Evolutionary conservation across 305 asterid genomes (phyloP).

Genomic region (Rubia occidens): DNA sequence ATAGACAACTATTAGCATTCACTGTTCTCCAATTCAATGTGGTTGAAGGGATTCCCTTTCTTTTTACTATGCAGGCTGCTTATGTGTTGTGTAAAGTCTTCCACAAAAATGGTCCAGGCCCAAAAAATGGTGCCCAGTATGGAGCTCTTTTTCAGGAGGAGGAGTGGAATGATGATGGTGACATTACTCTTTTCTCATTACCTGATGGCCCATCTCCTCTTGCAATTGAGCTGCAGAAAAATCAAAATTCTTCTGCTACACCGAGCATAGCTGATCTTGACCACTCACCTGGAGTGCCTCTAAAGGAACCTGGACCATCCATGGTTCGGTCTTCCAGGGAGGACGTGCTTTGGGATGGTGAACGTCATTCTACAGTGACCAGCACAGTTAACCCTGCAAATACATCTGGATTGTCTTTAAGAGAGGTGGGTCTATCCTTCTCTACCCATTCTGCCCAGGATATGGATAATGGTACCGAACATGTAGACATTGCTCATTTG

Average conservation of each 20-base stretch:
- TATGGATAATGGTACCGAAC: slow-evolving; percentile 15
- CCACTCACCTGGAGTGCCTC: slow-evolving; percentile 15
- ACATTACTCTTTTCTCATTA: slow-evolving; percentile 20
- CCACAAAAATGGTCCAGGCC: slow-evolving; percentile 72
- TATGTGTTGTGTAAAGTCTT: slow-evolving; percentile 73
- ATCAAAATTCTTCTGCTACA: slow-evolving; percentile 9
- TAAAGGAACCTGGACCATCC: slow-evolving; percentile 11
- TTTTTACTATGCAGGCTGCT: slow-evolving; percentile 36
- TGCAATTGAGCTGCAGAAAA: slow-evolving; percentile 18
- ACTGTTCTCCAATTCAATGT: background rate
- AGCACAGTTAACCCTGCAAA: background rate
- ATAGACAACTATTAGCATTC: background rate
- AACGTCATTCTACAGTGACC: background rate
- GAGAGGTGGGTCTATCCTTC: slow-evolving; percentile 13
- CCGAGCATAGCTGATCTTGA: slow-evolving; percentile 9
- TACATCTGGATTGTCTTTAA: background rate
- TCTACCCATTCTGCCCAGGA: slow-evolving; percentile 21
- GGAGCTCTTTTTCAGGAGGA: slow-evolving; percentile 85
- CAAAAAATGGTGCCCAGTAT: slow-evolving; percentile 83
- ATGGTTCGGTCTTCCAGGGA: background rate
- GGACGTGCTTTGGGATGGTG: background rate
- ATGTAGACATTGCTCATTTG: slow-evolving; percentile 32
- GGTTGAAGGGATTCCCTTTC: background rate
- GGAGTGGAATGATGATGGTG: slow-evolving; percentile 58
- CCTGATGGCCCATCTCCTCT: slow-evolving; percentile 13